phyloP scores from a whole-genome alignment of 2,329 filamentous ascomycete genomes.

The Colletotrichum caudatum region DNA sequence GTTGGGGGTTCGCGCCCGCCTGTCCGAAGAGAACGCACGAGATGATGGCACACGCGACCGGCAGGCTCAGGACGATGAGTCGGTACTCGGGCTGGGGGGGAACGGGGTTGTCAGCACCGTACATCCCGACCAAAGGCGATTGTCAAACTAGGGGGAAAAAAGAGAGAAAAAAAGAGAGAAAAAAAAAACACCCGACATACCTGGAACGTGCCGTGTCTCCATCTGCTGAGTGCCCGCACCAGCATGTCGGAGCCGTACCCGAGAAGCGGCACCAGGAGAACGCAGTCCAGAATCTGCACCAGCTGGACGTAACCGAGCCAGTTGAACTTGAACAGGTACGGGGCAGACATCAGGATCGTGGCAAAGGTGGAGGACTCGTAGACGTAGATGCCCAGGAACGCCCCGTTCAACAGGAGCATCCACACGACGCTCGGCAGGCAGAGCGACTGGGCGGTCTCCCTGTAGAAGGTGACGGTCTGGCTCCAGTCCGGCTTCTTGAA shows the following conservation, averaged over 20 bases:
- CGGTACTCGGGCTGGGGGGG: slow-evolving; percentile 53
- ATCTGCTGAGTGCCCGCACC: slow-evolving; percentile 8
- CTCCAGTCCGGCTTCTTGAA: slow-evolving; percentile 42
- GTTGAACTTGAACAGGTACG: slow-evolving; percentile 39
- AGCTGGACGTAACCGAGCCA: slow-evolving; percentile 43
- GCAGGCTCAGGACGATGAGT: slow-evolving; percentile 52
- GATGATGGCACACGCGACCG: slow-evolving; percentile 52
- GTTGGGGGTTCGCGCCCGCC: slow-evolving; percentile 49
- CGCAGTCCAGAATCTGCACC: slow-evolving; percentile 42
- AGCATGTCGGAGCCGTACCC: slow-evolving; percentile 44
- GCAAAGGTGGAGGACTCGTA: slow-evolving; percentile 45
- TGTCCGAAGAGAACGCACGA: slow-evolving; percentile 54
- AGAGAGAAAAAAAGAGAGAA: not conserved
- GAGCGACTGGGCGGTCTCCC: slow-evolving; percentile 40
- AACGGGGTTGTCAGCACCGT: slow-evolving; percentile 44
- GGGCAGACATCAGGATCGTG: slow-evolving; percentile 42
- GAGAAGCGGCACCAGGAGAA: slow-evolving; percentile 42
- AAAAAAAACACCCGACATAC: not conserved
- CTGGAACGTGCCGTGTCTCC: slow-evolving; percentile 11
- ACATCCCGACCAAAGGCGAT: slow-evolving; percentile 47
- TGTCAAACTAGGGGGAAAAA: not conserved
- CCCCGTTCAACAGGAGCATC: slow-evolving; percentile 45
- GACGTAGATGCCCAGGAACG: slow-evolving; percentile 45
- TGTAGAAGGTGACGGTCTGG: slow-evolving; percentile 39
- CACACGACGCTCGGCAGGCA: slow-evolving; percentile 44